Evolutionary conservation across 176 grass and related monocot species (phyloP).

Genomic region (Carex parvula): DNA sequence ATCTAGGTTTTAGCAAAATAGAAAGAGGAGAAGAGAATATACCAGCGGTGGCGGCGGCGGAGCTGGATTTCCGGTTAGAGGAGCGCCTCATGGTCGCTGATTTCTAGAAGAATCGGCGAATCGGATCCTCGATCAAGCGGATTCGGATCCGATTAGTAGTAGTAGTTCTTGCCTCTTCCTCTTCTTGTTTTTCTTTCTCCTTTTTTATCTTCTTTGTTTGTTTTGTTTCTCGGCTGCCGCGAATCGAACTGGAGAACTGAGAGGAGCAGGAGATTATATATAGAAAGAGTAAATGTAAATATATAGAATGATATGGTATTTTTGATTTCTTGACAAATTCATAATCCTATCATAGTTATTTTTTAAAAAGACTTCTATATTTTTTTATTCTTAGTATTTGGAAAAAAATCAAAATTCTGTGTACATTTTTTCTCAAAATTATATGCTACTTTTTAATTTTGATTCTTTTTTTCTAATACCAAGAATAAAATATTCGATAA

Average conservation of each 20-base stretch:
- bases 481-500: no score
- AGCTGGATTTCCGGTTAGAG: slow-evolving; percentile 28
- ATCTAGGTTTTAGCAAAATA: background rate
- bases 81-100: slow-evolving; percentile 30
- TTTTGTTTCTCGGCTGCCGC: background rate
- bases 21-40: background rate
- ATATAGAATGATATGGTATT: no score
- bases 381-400: no score
- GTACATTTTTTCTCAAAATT: no score
- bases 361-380: no score
- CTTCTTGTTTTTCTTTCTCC: background rate
- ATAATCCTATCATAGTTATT: no score
- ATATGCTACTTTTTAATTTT: no score
- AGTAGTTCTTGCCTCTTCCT: background rate
- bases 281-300: no score
- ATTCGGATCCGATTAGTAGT: slow-evolving; percentile 2
- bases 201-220: background rate
- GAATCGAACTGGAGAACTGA: background rate
- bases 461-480: no score
- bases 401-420: no score
- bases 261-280: no score
- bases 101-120: background rate
- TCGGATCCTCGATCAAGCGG: slow-evolving; percentile 11
- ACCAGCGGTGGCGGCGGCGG: slow-evolving; percentile 22
- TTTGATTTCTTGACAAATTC: no score